phyloP scores from a whole-genome alignment of 2,329 filamentous ascomycete species.

The Aciculosporium take region DNA sequence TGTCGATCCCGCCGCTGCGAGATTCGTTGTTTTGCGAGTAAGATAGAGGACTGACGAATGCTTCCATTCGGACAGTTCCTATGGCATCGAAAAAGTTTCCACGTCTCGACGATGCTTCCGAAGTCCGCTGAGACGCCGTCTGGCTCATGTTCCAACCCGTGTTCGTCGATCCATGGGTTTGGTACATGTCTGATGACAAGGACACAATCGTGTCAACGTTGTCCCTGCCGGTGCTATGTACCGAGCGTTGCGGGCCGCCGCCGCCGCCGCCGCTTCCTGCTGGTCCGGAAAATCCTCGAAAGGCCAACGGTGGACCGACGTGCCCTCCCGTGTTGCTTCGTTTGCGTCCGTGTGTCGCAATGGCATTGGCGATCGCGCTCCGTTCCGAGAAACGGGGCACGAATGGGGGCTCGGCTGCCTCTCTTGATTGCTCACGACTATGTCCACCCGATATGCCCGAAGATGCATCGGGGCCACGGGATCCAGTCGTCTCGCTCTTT shows the following conservation, averaged over 20 bases:
- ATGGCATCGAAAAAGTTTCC: conserved; percentile 72
- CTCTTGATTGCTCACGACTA: conserved; percentile 35
- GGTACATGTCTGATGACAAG: conserved; percentile 46
- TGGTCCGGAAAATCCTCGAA: conserved; percentile 63
- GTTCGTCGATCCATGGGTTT: conserved; percentile 35
- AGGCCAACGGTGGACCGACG: conserved; percentile 52
- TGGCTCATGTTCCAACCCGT: conserved; percentile 31
- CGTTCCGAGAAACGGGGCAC: conserved; percentile 56
- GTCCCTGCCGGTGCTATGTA: conserved; percentile 43
- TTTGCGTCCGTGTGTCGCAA: conserved; percentile 56
- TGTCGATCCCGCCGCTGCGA: conserved; percentile 36
- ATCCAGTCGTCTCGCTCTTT: conserved; percentile 22
- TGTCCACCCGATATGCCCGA: conserved; percentile 21
- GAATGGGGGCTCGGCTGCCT: conserved; percentile 56
- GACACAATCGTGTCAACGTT: conserved; percentile 45
- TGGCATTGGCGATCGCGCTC: conserved; percentile 26
- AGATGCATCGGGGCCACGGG: conserved; percentile 26
- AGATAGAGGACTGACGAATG: conserved; percentile 63
- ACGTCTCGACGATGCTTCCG: conserved; percentile 38
- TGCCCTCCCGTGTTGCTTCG: conserved; percentile 78
- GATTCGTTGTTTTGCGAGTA: conserved; percentile 32
- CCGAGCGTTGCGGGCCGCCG: conserved; percentile 29
- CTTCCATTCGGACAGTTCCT: conserved; percentile 91
- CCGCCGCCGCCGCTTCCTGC: conserved; percentile 20
- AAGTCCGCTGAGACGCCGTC: conserved; percentile 34